Base-by-base conservation (phyloP, 1,139 yeast species). In the Yamadazyma taylorii region DNA sequence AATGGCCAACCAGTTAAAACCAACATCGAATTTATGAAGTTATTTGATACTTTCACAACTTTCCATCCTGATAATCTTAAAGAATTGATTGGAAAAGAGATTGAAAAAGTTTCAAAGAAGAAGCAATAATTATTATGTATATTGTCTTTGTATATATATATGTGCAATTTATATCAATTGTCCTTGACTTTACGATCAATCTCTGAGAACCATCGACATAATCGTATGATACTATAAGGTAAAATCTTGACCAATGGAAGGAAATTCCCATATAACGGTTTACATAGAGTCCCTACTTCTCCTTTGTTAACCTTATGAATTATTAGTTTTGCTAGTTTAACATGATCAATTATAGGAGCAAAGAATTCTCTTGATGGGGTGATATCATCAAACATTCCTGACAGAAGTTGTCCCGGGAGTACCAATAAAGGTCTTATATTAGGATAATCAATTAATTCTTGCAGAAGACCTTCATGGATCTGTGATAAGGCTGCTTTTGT, bases 371-470 rank as follows among this genome's bases (percentile, higher is more conserved):
- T 66, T n/a, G 81, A 75, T 2, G 85, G 81, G 2, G 58, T 56
- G 6, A 83, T 79, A 46, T 84, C 86, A 5, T 55, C 53, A 51
- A 85, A 85, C 85, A 85, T 76, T 2, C 54, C 54, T 0, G 87
- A 75, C 39, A 77, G 69, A 32, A 85, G 54, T 52, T 85, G 94
- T 0, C 94, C 94, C 0, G 90, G 83, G 1, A 75, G 52, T 1
- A 81, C 80, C 11, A 82, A 56, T 13, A 81, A 60, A 11, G 75
- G 56, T 13, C 78, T 52, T 3, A 76, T 58, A 24, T 61, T 43
- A 1, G 52, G 50, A 9, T 47, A 46, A 1, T 47, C 44, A 0
- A 48, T 42, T 12, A 71, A 40, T 49, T 85, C 94, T 40, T 69
- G 73, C 1, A 73, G 54, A 32, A 81, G 51, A 0, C 85, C 73